Percentiles rank a stretch among this genome's conserved stretches.
phyloP scores from a whole-genome alignment of 805 yeast species.

The Yamadazyma phyllophila region DNA sequence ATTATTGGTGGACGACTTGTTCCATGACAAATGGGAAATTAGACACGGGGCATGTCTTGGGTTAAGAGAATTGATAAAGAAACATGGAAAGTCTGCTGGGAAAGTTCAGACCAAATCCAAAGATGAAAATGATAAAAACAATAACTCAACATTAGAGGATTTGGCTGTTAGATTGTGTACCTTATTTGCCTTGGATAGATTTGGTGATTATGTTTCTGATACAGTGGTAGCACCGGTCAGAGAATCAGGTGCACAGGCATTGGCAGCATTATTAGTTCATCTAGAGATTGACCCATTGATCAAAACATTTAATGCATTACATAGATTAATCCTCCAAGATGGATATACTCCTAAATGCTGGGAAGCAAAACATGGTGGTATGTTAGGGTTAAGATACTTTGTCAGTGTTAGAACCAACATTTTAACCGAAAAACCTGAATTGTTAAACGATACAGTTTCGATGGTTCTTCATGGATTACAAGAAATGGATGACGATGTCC shows the following conservation, averaged over 20 bases:
- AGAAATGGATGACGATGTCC: conserved; percentile 89
- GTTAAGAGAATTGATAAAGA: conserved; percentile 75
- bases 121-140: conserved; percentile 63
- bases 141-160: conserved; percentile 76
- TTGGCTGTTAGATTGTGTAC: conserved; percentile 81
- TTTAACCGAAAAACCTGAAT: conserved; percentile 54
- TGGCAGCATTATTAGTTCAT: conserved; percentile 85
- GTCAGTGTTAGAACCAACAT: conserved; percentile 86
- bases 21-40: conserved; percentile 87
- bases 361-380: conserved; percentile 99
- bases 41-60: conserved; percentile 97
- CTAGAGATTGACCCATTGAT: conserved; percentile 57
- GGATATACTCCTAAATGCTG: conserved; percentile 61
- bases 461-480: conserved; percentile 84
- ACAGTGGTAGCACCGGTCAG: conserved; percentile 98
- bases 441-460: conserved; percentile 68
- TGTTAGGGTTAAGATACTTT: conserved; percentile 87
- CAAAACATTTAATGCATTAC: conserved; percentile 62
- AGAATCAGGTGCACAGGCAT: conserved; percentile 92
- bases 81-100: conserved; percentile 85
- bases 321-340: conserved; percentile 66
- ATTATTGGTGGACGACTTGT: conserved; percentile 70
- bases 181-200: conserved; percentile 86
- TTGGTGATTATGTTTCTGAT: conserved; percentile 96
- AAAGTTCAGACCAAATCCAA: conserved; percentile 62